These are phyloP conservation scores for Melianthus villosus DNA, from an alignment of 441 rosid species.

Conservation along the genomic window DNA sequence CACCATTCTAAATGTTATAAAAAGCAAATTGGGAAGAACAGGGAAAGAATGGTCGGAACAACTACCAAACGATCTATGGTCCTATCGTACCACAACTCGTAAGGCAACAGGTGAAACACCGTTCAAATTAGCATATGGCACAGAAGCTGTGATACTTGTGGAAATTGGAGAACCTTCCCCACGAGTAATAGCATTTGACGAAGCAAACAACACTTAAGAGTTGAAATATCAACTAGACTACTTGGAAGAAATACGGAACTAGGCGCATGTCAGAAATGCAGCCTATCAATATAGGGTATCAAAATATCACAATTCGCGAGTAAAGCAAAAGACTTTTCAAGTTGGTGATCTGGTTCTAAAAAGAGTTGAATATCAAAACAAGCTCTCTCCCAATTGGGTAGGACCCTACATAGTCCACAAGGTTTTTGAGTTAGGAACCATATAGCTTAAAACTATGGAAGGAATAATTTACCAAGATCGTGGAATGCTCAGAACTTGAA, in stretches of 20 bases:
- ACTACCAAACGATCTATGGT: neutral
- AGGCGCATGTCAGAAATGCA: neutral
- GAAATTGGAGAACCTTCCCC: neutral
- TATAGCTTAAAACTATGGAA: no score
- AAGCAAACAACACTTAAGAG: neutral
- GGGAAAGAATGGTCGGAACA: neutral
- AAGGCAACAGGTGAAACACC: neutral
- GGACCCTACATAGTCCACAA: neutral
- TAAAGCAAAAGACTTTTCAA: neutral
- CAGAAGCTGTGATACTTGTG: neutral
- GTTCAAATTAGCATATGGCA: neutral
- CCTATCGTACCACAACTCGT: neutral
- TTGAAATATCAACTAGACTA: neutral
- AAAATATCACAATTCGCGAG: neutral
- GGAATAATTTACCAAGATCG: no score
- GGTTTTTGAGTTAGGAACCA: no score
- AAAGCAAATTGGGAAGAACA: neutral
- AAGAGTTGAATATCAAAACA: neutral
- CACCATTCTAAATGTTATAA: neutral
- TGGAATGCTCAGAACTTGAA: no score
- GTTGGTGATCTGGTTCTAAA: neutral
- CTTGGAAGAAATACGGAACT: neutral
- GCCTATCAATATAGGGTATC: neutral
- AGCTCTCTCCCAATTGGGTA: neutral
- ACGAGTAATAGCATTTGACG: neutral